Base-by-base conservation (phyloP, 345 rosid genomes). In the Rhodomyrtus tomentosa region DNA sequence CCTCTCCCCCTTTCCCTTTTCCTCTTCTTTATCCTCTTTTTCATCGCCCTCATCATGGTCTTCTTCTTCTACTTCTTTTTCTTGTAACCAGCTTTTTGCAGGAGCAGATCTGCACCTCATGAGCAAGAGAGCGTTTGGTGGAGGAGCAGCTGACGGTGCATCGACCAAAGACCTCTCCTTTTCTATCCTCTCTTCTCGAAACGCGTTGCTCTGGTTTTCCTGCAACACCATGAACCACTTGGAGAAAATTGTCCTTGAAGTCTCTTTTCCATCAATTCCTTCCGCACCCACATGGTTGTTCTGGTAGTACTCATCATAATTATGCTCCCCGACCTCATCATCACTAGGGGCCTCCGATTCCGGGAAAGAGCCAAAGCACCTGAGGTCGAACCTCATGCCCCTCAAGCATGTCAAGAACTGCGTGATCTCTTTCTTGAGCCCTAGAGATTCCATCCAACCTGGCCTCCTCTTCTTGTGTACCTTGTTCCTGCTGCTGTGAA, bases 61-160 rank as follows among this genome's bases (percentile, higher is more conserved):
- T 32, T 85, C 68, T 82, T 53, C 40, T 55, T 82, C 38, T 85
- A 55, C 74, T 73, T 49, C 45, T 55, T 84, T 80, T 51, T 87
- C 84, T n/a, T 81, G 84, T 15, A 81, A 68, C 89, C 89, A 85
- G 87, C 83, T 84, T 84, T 88, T 89, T 7, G 84, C 90, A 1
- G 93, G 93, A 81, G 93, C 90, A 83, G 93, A 91, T 87, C 91
- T 86, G 20, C 93, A 88, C 50, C 91, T 87, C 91, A 89, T 91
- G n/a, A 91, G 91, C 86, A 91, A 55, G 29, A 91, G 86, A 3
- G 93, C 93, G 49, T 91, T 91, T 5, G 88, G 86, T 14, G 93
- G 93, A 72, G 93, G 93, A 86, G 82, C 90, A 72, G 82, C 48
- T 1, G 90, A 85, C 22, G 86, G 20, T 51, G 20, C 58, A 68